phyloP scores from a whole-genome alignment of 768 basidiomycete species.

The Clavulina sp. region DNA sequence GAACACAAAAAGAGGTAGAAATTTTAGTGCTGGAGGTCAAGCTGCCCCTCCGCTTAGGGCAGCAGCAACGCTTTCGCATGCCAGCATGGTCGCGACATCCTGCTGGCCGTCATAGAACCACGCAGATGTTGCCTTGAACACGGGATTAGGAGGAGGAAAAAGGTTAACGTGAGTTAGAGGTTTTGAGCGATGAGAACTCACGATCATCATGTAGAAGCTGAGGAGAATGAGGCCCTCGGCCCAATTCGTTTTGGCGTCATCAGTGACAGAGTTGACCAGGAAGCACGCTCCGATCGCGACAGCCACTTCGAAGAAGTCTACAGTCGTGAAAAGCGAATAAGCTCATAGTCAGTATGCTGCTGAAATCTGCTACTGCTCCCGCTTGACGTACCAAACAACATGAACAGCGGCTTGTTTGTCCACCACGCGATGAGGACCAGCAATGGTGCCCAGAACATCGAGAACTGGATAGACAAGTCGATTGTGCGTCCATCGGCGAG shows the following conservation, averaged over 20 bases:
- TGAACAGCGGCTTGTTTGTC: constrained; percentile 36
- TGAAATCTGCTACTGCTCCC: too few species aligned
- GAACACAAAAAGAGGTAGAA: too few species aligned
- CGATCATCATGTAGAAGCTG: constrained; percentile 51
- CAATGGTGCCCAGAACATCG: constrained; percentile 64
- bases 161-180: background rate
- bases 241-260: constrained; percentile 68
- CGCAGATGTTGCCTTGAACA: constrained; percentile 34
- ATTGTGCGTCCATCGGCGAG: constrained; percentile 54
- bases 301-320: constrained; percentile 17
- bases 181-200: constrained; percentile 15
- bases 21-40: too few species aligned
- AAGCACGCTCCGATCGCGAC: constrained; percentile 49
- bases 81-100: constrained; percentile 27
- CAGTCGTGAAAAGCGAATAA: background rate
- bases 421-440: constrained; percentile 55
- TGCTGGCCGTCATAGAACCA: constrained; percentile 51
- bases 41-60: constrained; percentile 18
- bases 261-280: constrained; percentile 64
- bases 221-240: constrained; percentile 52
- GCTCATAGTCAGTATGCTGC: too few species aligned
- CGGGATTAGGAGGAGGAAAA: background rate
- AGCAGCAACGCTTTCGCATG: constrained; percentile 25
- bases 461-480: constrained; percentile 63
- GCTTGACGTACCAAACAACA: constrained; percentile 45